Evolutionary conservation across 2,329 filamentous ascomycete genomes (phyloP).

Genomic region (Allantophomopsis lycopodina): DNA sequence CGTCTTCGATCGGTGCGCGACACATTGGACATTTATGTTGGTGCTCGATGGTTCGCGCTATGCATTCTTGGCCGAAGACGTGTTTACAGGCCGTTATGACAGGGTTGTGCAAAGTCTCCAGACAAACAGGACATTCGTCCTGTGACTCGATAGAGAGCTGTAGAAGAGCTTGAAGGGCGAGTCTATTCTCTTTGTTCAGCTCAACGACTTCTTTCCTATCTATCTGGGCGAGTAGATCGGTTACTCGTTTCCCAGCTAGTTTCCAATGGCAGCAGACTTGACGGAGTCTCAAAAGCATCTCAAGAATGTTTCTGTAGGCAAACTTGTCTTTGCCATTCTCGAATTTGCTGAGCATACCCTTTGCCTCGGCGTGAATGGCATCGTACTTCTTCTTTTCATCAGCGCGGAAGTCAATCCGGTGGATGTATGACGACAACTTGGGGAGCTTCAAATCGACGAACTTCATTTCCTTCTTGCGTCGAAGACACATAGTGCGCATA

Average conservation of each 20-base stretch:
- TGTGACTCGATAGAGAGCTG: conserved; percentile 66
- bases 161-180: conserved; percentile 61
- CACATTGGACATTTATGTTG: conserved; percentile 82
- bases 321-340: conserved; percentile 31
- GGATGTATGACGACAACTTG: conserved; percentile 62
- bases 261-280: conserved; percentile 87
- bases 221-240: conserved; percentile 55
- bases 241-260: conserved; percentile 62
- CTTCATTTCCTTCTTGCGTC: conserved; percentile 76
- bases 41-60: conserved; percentile 57
- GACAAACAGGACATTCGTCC: conserved; percentile 74
- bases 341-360: conserved; percentile 52
- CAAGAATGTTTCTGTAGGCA: conserved; percentile 62
- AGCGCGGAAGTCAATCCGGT: conserved; percentile 57
- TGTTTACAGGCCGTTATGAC: conserved; percentile 82
- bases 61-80: conserved; percentile 62
- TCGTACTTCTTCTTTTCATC: conserved; percentile 71
- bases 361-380: conserved; percentile 59
- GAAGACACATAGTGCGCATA: conserved; percentile 68
- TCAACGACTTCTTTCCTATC: conserved; percentile 54
- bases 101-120: conserved; percentile 56
- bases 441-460: conserved; percentile 76
- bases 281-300: conserved; percentile 68
- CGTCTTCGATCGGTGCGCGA: conserved; percentile 49
- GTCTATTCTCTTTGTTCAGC: conserved; percentile 58